Evolutionary conservation across 2,329 filamentous ascomycete genomes (phyloP).

Genomic region (Colletotrichum coccodes): DNA sequence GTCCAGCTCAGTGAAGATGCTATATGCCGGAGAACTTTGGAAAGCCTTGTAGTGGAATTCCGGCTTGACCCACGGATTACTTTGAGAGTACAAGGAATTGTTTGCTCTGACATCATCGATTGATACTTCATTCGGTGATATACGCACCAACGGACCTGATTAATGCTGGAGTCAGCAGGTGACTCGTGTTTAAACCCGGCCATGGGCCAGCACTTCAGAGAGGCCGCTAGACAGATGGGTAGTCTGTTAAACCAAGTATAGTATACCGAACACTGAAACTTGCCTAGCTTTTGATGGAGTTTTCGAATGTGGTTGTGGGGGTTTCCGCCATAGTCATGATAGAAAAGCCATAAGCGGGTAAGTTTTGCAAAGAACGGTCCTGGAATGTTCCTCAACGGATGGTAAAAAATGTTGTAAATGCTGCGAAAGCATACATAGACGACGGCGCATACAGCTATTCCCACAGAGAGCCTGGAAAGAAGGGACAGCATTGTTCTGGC

Average conservation of each 20-base stretch:
- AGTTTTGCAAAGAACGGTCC: constrained; percentile 15
- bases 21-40: constrained; percentile 1
- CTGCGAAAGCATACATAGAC: not conserved
- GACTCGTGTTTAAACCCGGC: too few relatives aligned
- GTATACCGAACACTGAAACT: too few relatives aligned
- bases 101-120: constrained; percentile 8
- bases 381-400: constrained; percentile 11
- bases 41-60: constrained; percentile 18
- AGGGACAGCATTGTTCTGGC: too few relatives aligned
- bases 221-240: too few relatives aligned
- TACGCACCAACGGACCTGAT: constrained; percentile 18
- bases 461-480: too few relatives aligned
- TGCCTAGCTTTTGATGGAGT: constrained; percentile 14
- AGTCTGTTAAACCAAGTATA: too few relatives aligned
- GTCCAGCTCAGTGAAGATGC: constrained; percentile 23
- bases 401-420: constrained; percentile 6
- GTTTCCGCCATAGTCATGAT: constrained; percentile 1
- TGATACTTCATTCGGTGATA: constrained; percentile 24
- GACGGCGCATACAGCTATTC: too few relatives aligned
- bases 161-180: too few relatives aligned
- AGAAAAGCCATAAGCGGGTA: constrained; percentile 22
- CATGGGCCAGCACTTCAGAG: too few relatives aligned
- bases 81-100: constrained; percentile 11
- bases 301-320: constrained; percentile 2
- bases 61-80: constrained; percentile 10